Conservation (phyloP, 202 grass and related monocot species). For the Zizania palustris region DNA sequence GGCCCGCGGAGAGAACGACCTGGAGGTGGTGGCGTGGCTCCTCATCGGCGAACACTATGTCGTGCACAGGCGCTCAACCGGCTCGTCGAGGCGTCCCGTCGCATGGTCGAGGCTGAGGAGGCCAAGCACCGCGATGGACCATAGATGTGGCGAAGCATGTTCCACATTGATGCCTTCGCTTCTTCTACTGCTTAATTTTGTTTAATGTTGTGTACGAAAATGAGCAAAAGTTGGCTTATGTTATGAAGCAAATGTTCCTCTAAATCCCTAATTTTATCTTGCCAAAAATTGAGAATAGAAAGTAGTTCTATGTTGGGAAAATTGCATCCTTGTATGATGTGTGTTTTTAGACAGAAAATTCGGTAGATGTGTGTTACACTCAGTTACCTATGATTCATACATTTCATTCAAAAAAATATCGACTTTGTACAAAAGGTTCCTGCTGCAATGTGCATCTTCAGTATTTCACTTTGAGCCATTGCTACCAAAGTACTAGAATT, state of each 20-base stretch:
- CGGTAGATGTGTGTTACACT: constrained; percentile 21
- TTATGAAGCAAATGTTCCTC: constrained; percentile 5
- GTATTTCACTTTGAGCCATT: not conserved
- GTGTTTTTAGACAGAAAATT: not conserved
- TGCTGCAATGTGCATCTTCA: not conserved
- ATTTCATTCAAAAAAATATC: not conserved
- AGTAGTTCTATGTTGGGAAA: not conserved
- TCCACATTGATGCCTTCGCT: not conserved
- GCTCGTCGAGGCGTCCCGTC: constrained; percentile 69
- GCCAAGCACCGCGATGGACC: constrained; percentile 50
- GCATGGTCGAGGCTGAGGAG: constrained; percentile 67
- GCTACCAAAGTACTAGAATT: not conserved
- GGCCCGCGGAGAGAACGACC: constrained; percentile 73
- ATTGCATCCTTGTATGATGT: constrained; percentile 45
- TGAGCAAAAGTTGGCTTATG: not conserved
- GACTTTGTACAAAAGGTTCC: constrained; percentile 32
- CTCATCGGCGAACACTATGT: constrained; percentile 77
- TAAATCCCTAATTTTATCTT: not conserved
- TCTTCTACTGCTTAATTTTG: constrained; percentile 30
- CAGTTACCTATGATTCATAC: not conserved
- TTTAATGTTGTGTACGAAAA: constrained; percentile 2
- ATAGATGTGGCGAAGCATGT: constrained; percentile 21
- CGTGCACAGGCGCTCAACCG: constrained; percentile 74
- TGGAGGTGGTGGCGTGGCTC: constrained; percentile 84
- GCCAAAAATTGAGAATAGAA: constrained; percentile 9